Conservation (phyloP, 129 eudicot species). For the Arctium minus region DNA sequence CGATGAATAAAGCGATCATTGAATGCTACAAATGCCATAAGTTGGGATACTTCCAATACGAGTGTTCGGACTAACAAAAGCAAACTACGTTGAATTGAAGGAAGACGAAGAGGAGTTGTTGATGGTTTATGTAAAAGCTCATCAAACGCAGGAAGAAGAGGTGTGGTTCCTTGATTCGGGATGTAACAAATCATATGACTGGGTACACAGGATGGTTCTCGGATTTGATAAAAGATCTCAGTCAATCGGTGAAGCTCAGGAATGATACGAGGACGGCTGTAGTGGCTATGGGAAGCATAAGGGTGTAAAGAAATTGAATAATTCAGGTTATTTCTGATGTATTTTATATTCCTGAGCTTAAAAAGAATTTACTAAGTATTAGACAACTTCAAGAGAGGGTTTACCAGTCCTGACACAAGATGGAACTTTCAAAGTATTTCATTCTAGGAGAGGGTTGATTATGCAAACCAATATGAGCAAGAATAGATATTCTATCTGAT, state of each 20-base stretch:
- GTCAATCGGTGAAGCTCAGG: background rate
- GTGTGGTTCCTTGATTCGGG: background rate
- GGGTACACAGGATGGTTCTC: background rate
- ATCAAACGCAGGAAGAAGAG: no score
- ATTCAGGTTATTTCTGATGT: background rate
- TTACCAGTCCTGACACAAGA: background rate
- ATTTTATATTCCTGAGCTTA: no score
- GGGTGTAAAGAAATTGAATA: no score
- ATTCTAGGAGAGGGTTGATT: background rate
- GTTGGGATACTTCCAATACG: no score
- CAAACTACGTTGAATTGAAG: background rate
- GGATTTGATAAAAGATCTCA: background rate
- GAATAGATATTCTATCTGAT: slow-evolving; percentile 1
- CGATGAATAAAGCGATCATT: no score
- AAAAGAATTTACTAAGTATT: background rate
- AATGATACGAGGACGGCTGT: slow-evolving; percentile 1
- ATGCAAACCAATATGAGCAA: background rate
- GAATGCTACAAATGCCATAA: no score
- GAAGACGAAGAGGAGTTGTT: background rate
- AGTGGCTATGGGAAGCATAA: background rate
- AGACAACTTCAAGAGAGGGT: background rate
- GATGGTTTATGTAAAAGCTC: background rate
- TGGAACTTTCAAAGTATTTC: background rate
- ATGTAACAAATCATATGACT: background rate
- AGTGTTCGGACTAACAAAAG: background rate